Base-by-base conservation (phyloP, 2,329 filamentous ascomycete species). In the Helotiales sp. region DNA sequence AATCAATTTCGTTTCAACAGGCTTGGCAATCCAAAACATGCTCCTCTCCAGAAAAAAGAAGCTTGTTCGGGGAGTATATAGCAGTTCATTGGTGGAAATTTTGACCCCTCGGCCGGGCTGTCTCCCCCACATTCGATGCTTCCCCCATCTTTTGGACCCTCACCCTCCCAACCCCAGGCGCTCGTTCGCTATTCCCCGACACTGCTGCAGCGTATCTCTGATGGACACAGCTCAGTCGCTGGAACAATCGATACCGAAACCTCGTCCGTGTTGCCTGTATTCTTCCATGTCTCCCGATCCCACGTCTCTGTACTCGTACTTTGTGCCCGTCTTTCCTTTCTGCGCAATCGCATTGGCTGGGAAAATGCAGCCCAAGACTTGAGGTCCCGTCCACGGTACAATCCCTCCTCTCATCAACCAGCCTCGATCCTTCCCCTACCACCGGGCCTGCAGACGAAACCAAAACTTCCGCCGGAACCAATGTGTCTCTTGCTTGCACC, bases 241-340 rank as follows among this genome's bases (percentile, higher is more conserved):
- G 62, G 63, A 66, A 66, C 55, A 66, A 64, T 64, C 58, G 31
- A 27, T 30, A 50, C 63, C 63, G 62, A 64, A 8, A 17, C 55
- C 38, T 48, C 33, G 19, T 29, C 40, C 9, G 25, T 30, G 4
- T 29, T 31, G 34, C 47, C 22, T 47, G 38, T 38, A 59, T 55
- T 59, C 55, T 59, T 59, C 56, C 56, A 59, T 53, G 34, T 19
- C 33, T 13, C 42, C n/a, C n/a, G n/a, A n/a, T n/a, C 22, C 22
- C 42, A 27, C 15, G 24, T 48, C 22, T n/a, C n/a, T n/a, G n/a
- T n/a, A n/a, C n/a, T n/a, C 40, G 40, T 44, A 24, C 22, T 13
- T 44, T 25, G 22, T 44, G 27, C 40, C 54, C 49, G 24, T 44
- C 48, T n/a, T 24, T 30, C 22, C 2, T 33, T n/a, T 27, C 27